Base-by-base conservation (phyloP, 73 alveolate genomes). In the Tetrahymena malaccensis region DNA sequence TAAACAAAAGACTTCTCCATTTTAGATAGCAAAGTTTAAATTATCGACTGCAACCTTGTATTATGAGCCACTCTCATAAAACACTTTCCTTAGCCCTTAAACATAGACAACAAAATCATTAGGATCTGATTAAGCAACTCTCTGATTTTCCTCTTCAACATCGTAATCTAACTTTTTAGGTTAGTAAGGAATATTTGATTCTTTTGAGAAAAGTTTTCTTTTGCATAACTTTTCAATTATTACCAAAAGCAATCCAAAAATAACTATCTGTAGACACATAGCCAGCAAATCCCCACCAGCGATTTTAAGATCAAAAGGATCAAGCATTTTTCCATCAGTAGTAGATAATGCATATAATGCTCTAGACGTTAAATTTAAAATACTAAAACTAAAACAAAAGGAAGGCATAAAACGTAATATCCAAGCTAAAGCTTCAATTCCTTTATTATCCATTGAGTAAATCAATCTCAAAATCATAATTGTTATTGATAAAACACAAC, bases 1-100 rank as follows among this genome's bases (percentile, higher is more conserved):
- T 27, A 99, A 97, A 4, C 99, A 99, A 96, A 99, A 99, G 94
- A 99, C 98, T 97, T 99, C 99, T 34, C 99, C 99, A 93, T 99
- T 97, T 85, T 98, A 98, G 34, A 99, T 96, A 50, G 99, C 99
- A 95, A 99, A 98, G 40, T 98, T 94, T n/a, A 98, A 97, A 43
- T 97, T 97, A 95, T 98, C 97, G 10, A 99, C 99, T 35, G 99
- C 99, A 0, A 96, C 97, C 56, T 96, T 96, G 55, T 94, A 94
- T 17, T 95, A 94, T 37, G 85, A 85, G 43, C 34, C 85, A 33
- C 95, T 94, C 22, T 85, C 58, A 93, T 85, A 85, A 55, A 95
- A 98, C 55, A 94, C 95, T 95, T 98, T 98, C 95, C 98, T 97
- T 16, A 97, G 85, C 11, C 93, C 93, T 38, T 96, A 96, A 4